Base-by-base conservation (phyloP, 1,284 basidiomycete species). In the Chalciporus sp. region DNA sequence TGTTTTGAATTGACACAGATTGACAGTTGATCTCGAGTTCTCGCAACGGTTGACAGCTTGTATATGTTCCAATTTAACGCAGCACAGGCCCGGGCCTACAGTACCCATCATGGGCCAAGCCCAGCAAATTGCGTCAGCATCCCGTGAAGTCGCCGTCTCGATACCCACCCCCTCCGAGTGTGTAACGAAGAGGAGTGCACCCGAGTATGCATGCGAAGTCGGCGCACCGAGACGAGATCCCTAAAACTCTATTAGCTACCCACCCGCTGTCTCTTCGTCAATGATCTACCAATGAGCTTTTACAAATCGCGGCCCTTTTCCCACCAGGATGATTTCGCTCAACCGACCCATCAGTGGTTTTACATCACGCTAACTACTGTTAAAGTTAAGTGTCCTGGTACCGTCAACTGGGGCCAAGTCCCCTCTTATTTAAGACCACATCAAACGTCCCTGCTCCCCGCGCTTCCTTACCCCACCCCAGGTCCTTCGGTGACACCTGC, bases 171-270 rank as follows among this genome's bases (percentile, higher is more conserved):
- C 10, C 26, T 29, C 26, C 41, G 9, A 42, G 37, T 51, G 45
- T 37, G 57, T 44, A 28, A 35, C 41, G 49, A 57, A 44, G 31
- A 53, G 23, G 37, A 44, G 40, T 26, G 43, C 14, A 37, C 44
- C 43, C 43, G 35, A 43, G 29, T 31, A 42, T 42, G 23, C 40
- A 45, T 53, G 49, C 40, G 28, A 47, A 50, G 49, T 35, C 23
- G 23, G 23, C 7, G 33, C 45, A 47, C 52, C 40, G 53, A 55
- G 44, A 56, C 28, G 41, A 42, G 63, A 61, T 63, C 56, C 61
- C 67, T 70, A 64, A 71, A 72, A 72, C 66, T 63, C 57, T 70
- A 70, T 68, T 69, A 58, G 51, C 55, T 55, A 56, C 41, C 51
- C 59, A 59, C 57, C 49, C 52, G 55, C 48, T 52, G 50, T 51